Conservation (phyloP, 1,139 yeast genomes). For the Candida tropicalis region DNA sequence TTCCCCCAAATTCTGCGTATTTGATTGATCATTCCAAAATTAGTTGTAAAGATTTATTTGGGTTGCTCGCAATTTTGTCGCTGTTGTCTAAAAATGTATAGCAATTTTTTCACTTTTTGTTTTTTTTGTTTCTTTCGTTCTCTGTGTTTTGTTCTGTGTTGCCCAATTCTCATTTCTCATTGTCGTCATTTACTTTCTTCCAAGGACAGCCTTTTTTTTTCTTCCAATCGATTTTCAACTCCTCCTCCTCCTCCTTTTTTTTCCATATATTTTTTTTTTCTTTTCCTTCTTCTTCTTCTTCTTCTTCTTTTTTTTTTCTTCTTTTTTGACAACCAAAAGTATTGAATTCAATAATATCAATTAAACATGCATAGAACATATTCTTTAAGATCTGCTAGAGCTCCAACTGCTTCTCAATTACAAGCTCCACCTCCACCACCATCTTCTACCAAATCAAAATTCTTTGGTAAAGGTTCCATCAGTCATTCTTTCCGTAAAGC, state of each 20-base stretch:
- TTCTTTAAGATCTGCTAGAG: conserved; percentile 76
- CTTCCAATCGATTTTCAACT: neutral
- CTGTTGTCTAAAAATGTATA: no score
- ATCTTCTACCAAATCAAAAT: conserved; percentile 65
- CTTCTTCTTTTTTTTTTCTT: conserved; percentile 1
- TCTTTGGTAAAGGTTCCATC: conserved; percentile 74
- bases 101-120: neutral
- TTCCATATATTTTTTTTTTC: neutral
- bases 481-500: conserved; percentile 67
- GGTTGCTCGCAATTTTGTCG: no score
- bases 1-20: no score
- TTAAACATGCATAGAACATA: conserved; percentile 75
- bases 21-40: no score
- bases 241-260: neutral
- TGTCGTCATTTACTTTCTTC: conserved; percentile 1
- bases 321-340: neutral
- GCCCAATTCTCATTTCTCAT: no score
- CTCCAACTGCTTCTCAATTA: conserved; percentile 81
- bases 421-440: conserved; percentile 83
- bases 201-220: neutral
- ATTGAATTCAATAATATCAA: neutral
- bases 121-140: no score
- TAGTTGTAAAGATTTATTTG: no score
- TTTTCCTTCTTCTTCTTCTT: conserved; percentile 2
- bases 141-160: no score